Percentiles rank a stretch among this genome's conserved stretches.
These are phyloP conservation scores for Handroanthus guayacan DNA, from an alignment of 257 asterid genomes.

Conservation along the genomic window DNA sequence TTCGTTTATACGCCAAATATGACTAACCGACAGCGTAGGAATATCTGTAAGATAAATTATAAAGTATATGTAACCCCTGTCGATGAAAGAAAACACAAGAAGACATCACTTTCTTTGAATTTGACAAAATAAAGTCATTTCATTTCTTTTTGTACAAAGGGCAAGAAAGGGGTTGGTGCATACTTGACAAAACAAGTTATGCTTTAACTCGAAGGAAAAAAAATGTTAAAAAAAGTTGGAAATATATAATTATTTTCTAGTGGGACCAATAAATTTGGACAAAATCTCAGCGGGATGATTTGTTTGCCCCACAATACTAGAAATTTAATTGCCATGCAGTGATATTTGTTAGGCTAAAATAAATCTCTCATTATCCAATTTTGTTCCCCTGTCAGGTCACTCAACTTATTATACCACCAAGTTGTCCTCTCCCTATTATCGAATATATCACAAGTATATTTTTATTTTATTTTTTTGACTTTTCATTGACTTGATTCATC, in stretches of 20 bases:
- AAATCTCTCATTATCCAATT: conserved; percentile 34
- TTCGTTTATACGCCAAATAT: not conserved
- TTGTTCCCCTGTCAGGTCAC: conserved; percentile 29
- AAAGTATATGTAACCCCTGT: conserved; percentile 6
- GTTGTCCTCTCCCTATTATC: conserved; percentile 3
- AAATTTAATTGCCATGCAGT: not conserved
- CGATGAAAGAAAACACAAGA: conserved; percentile 34
- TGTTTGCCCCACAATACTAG: conserved; percentile 14
- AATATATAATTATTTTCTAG: not conserved
- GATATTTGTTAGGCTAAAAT: not conserved
- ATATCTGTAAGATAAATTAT: conserved; percentile 20
- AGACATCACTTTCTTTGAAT: conserved; percentile 41
- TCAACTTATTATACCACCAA: conserved; percentile 12
- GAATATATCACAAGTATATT: not conserved
- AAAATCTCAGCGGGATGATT: conserved; percentile 42
- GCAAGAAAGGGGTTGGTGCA: conserved; percentile 29
- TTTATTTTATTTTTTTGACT: not conserved
- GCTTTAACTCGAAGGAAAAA: conserved; percentile 31
- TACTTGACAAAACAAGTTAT: conserved; percentile 33
- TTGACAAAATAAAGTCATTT: conserved; percentile 36
- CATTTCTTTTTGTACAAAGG: not conserved
- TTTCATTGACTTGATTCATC: not conserved
- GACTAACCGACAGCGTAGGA: conserved; percentile 8
- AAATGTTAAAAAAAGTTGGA: not conserved
- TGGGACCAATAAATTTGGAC: conserved; percentile 33